These are phyloP conservation scores for Breynia disticha DNA, from an alignment of 441 rosid species.

Conservation along the genomic window DNA sequence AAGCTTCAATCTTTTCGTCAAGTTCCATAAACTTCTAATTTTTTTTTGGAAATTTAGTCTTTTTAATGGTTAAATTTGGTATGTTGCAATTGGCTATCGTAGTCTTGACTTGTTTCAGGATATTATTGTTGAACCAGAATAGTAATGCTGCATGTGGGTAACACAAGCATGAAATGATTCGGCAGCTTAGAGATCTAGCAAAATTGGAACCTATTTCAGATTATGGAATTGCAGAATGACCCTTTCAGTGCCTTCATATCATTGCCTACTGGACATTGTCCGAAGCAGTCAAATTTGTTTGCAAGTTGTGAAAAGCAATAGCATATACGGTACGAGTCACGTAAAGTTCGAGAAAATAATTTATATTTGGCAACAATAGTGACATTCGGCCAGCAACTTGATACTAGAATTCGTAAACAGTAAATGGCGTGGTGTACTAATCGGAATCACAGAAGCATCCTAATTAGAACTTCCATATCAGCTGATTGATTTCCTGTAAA, in stretches of 20 bases:
- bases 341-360: conserved; percentile 85
- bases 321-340: conserved; percentile 67
- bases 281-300: conserved; percentile 5
- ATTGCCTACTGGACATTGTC: conserved; percentile 14
- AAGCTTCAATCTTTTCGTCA: not conserved
- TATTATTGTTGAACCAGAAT: conserved; percentile 35
- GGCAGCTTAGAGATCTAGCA: conserved; percentile 48
- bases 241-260: conserved; percentile 20
- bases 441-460: no score
- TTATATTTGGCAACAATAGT: no score
- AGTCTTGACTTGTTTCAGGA: conserved; percentile 12
- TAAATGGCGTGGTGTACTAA: no score
- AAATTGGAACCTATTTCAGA: conserved; percentile 31
- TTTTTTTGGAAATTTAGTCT: no score
- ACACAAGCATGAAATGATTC: conserved; percentile 47
- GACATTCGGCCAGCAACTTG: no score
- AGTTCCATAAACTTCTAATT: not conserved
- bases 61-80: not conserved
- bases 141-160: conserved; percentile 61
- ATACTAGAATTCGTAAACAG: no score
- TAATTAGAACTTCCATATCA: not conserved
- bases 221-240: conserved; percentile 24
- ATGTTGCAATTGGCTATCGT: not conserved
- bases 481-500: conserved; percentile 11
- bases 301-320: conserved; percentile 28